phyloP scores from a whole-genome alignment of 768 basidiomycete species.

The Boletus patriciae region DNA sequence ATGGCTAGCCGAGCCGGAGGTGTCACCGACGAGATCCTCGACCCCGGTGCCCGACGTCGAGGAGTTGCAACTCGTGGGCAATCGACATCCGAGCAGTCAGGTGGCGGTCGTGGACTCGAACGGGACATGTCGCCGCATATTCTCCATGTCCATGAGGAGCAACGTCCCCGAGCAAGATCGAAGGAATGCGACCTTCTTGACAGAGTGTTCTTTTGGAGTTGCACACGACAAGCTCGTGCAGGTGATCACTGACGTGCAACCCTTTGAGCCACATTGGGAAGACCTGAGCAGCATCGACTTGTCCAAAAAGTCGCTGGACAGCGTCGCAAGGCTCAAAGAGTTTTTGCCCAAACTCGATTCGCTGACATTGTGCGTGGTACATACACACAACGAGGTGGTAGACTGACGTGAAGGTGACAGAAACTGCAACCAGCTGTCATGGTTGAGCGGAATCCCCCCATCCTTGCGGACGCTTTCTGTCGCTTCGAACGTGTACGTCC shows the following conservation, averaged over 20 bases:
- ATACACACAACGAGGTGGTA: background rate
- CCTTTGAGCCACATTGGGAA: slow-evolving; percentile 96
- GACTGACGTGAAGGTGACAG: slow-evolving; percentile 39
- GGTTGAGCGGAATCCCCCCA: slow-evolving; percentile 76
- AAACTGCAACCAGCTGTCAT: slow-evolving; percentile 70
- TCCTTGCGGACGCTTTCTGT: slow-evolving; percentile 75
- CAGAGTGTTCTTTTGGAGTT: slow-evolving; percentile 95
- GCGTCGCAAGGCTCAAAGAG: slow-evolving; percentile 77
- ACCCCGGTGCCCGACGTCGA: slow-evolving; percentile 46
- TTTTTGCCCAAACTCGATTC: slow-evolving; percentile 81
- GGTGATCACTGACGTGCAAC: slow-evolving; percentile 91
- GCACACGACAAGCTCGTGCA: slow-evolving; percentile 90
- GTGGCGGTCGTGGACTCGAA: slow-evolving; percentile 23
- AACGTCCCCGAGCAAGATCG: slow-evolving; percentile 34
- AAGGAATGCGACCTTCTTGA: slow-evolving; percentile 72
- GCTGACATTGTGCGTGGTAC: slow-evolving; percentile 65
- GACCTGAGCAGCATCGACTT: slow-evolving; percentile 72
- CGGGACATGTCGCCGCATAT: slow-evolving; percentile 39
- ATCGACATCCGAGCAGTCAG: slow-evolving; percentile 41
- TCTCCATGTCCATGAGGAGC: slow-evolving; percentile 46
- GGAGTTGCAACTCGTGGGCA: slow-evolving; percentile 47
- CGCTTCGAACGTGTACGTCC: slow-evolving; percentile 64
- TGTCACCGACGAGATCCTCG: slow-evolving; percentile 57
- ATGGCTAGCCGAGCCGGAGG: slow-evolving; percentile 37
- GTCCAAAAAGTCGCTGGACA: slow-evolving; percentile 56